Evolutionary conservation across 805 yeast species (phyloP).

Genomic region (Candida mattraensis): DNA sequence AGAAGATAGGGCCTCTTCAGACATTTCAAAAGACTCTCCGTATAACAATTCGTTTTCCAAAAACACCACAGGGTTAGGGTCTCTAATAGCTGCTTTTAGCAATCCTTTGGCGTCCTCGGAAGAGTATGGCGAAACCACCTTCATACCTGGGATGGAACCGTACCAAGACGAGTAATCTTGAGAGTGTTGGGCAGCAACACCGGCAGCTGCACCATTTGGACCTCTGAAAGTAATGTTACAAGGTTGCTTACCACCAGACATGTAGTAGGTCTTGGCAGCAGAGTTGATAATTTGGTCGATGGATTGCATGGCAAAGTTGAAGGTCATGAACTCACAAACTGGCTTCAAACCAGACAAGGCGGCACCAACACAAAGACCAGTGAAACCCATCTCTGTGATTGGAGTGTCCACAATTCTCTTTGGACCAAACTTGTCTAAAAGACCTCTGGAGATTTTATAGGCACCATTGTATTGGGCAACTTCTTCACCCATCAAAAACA

Average conservation of each 20-base stretch:
- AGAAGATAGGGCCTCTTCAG: slow-evolving; percentile 84
- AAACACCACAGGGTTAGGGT: slow-evolving; percentile 96
- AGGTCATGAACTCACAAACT: slow-evolving; percentile 97
- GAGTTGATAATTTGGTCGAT: slow-evolving; percentile 98
- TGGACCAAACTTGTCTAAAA: slow-evolving; percentile 93
- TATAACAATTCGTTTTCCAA: slow-evolving; percentile 94
- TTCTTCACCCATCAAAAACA: slow-evolving; percentile 97
- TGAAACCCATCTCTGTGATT: slow-evolving; percentile 98
- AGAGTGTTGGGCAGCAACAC: slow-evolving; percentile 99
- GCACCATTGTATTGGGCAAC: slow-evolving; percentile 99
- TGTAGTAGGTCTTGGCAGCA: slow-evolving; percentile 97
- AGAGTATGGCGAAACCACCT: slow-evolving; percentile 92
- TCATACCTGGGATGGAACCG: slow-evolving; percentile 96
- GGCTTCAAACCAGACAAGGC: slow-evolving; percentile 97
- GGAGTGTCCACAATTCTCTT: slow-evolving; percentile 94
- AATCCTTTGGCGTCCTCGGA: slow-evolving; percentile 96
- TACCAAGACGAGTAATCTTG: slow-evolving; percentile 98
- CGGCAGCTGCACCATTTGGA: slow-evolving; percentile 99
- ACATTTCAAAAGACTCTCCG: slow-evolving; percentile 86
- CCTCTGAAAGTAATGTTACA: slow-evolving; percentile 98
- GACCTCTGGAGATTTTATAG: slow-evolving; percentile 93
- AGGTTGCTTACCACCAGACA: slow-evolving; percentile 99
- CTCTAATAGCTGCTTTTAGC: slow-evolving; percentile 94
- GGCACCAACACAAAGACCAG: slow-evolving; percentile 93
- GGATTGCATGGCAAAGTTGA: slow-evolving; percentile 99